These are phyloP conservation scores for Closterium sp. DNA, from an alignment of 139 green algal genomes.

Conservation along the genomic window DNA sequence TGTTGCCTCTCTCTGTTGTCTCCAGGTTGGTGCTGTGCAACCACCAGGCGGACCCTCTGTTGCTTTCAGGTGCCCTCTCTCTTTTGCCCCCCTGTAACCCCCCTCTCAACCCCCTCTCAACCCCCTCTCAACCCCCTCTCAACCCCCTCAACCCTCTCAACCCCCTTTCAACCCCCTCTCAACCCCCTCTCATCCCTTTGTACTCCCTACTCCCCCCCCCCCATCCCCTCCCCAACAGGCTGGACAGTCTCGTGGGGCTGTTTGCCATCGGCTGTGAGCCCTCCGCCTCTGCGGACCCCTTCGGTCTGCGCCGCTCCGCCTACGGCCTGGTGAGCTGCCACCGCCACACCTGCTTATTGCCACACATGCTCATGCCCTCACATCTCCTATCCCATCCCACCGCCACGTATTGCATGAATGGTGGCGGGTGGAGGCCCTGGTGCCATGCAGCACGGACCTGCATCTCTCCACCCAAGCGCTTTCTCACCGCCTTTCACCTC, in stretches of 20 bases:
- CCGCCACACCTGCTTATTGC: neutral
- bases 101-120: too few relatives aligned
- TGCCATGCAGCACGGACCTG: neutral
- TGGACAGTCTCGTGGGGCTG: slow-evolving; percentile 94
- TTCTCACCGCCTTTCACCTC: neutral
- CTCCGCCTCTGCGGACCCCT: slow-evolving; percentile 85
- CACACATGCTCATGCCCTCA: neutral
- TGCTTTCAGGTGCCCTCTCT: too few relatives aligned
- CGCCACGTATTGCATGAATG: too few relatives aligned
- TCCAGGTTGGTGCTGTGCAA: too few relatives aligned
- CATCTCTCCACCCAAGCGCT: neutral
- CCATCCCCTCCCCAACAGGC: slow-evolving; percentile 18
- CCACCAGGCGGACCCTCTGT: too few relatives aligned
- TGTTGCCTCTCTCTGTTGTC: too few relatives aligned
- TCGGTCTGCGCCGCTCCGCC: slow-evolving; percentile 84
- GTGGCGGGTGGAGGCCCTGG: neutral
- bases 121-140: too few relatives aligned
- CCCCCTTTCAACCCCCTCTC: too few relatives aligned
- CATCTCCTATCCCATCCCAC: too few relatives aligned
- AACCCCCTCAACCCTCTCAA: neutral
- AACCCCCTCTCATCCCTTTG: too few relatives aligned
- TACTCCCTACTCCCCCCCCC: neutral
- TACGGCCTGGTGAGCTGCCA: slow-evolving; percentile 63
- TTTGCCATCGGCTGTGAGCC: slow-evolving; percentile 82
- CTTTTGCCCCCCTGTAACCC: too few relatives aligned